phyloP scores from a whole-genome alignment of 371 early-diverging fungal genomes.

The Mucor velutinosus region DNA sequence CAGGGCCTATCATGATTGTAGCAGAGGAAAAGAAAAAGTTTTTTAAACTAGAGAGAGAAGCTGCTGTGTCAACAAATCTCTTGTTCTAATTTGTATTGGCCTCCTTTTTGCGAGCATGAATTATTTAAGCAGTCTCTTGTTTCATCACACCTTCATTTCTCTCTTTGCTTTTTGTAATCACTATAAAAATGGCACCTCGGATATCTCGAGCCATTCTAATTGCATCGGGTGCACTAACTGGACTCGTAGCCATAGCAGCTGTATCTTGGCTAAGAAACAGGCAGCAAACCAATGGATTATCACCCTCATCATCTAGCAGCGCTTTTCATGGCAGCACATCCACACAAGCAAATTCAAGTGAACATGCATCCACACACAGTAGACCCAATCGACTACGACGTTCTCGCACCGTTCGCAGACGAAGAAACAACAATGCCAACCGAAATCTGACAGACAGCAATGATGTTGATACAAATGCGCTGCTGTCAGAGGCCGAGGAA shows the following conservation, averaged over 20 bases:
- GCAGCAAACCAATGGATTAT: not conserved
- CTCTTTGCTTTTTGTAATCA: not conserved
- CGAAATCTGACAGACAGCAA: conserved; percentile 6
- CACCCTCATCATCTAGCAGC: not conserved
- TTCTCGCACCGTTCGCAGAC: conserved; percentile 33
- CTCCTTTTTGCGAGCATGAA: not conserved
- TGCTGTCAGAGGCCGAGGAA: conserved; percentile 33
- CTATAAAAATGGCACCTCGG: conserved; percentile 14
- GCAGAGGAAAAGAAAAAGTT: not conserved
- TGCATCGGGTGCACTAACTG: conserved; percentile 23
- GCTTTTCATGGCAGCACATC: not conserved
- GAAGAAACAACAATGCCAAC: conserved; percentile 21
- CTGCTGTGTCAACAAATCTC: too few relatives aligned
- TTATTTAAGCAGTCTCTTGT: not conserved
- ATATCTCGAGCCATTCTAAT: conserved; percentile 22
- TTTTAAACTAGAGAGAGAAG: not conserved
- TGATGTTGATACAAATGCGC: not conserved
- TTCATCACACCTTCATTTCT: not conserved
- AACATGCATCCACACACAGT: not conserved
- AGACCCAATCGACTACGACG: conserved; percentile 26
- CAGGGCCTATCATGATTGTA: conserved; percentile 21
- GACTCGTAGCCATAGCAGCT: conserved; percentile 17
- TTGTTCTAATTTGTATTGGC: too few relatives aligned
- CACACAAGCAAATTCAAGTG: not conserved
- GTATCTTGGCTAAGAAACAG: conserved; percentile 9